These are phyloP conservation scores for Melanomma pulvis-pyrius DNA, from an alignment of 495 filamentous ascomycete species.

Conservation along the genomic window DNA sequence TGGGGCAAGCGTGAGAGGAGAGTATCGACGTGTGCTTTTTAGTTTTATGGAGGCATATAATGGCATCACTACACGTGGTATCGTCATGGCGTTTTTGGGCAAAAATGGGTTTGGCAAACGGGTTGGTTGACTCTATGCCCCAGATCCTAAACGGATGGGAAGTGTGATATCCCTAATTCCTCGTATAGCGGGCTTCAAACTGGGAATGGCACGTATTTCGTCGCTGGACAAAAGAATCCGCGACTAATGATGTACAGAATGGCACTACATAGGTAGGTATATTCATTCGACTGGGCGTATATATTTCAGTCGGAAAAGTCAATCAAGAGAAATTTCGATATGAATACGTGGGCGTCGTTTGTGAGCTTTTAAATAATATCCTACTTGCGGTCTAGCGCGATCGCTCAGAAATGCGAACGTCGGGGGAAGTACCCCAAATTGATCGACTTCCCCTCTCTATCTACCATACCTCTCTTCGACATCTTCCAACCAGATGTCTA, in stretches of 20 bases:
- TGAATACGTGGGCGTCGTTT: too few relatives aligned
- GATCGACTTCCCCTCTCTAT: too few relatives aligned
- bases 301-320: neutral
- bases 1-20: slow-evolving; percentile 23
- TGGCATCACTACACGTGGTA: neutral
- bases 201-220: neutral
- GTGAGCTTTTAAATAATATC: too few relatives aligned
- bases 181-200: neutral
- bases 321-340: neutral
- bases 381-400: too few relatives aligned
- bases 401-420: too few relatives aligned
- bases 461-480: too few relatives aligned
- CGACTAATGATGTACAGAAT: neutral
- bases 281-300: neutral
- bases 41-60: too few relatives aligned
- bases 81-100: neutral
- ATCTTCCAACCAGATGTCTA: too few relatives aligned
- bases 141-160: neutral
- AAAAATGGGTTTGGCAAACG: neutral
- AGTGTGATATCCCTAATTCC: neutral
- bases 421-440: too few relatives aligned
- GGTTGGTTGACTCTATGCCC: neutral
- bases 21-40: too few relatives aligned
- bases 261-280: neutral
- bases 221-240: neutral